Conservation (phyloP, 2,329 filamentous ascomycete species). For the Colletotrichum spaethianum region DNA sequence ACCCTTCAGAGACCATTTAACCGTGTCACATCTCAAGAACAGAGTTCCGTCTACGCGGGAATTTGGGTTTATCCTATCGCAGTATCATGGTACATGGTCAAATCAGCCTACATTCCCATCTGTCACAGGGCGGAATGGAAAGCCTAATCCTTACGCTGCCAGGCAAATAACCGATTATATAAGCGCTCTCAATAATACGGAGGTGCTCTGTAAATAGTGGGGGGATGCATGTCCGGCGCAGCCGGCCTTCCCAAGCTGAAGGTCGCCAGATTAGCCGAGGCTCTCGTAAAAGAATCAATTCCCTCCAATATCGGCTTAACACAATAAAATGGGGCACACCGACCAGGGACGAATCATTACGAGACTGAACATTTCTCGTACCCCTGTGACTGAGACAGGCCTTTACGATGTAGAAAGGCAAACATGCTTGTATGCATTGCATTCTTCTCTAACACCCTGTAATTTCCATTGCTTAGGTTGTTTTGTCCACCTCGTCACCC, state of each 20-base stretch:
- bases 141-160: conserved; percentile 7
- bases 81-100: not conserved
- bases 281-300: conserved; percentile 19
- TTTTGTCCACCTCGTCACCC: not conserved
- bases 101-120: not conserved
- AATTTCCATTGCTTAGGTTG: not conserved
- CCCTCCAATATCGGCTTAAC: conserved; percentile 31
- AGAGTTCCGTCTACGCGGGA: not conserved
- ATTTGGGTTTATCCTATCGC: not conserved
- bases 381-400: conserved; percentile 22
- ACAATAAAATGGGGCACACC: conserved; percentile 12
- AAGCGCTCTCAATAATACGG: not conserved
- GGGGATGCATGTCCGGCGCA: conserved; percentile 2
- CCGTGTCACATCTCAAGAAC: not conserved
- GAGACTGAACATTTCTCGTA: conserved; percentile 19
- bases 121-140: not conserved
- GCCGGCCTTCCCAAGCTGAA: not conserved
- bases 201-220: not conserved
- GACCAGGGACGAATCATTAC: conserved; percentile 12
- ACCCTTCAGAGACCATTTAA: not conserved
- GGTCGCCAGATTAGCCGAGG: conserved; percentile 5
- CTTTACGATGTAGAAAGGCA: not conserved
- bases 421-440: conserved; percentile 4
- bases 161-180: conserved; percentile 11
- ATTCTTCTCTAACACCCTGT: not conserved